Evolutionary conservation across 495 filamentous ascomycete species (phyloP).

Genomic region (Annulohypoxylon moriforme): DNA sequence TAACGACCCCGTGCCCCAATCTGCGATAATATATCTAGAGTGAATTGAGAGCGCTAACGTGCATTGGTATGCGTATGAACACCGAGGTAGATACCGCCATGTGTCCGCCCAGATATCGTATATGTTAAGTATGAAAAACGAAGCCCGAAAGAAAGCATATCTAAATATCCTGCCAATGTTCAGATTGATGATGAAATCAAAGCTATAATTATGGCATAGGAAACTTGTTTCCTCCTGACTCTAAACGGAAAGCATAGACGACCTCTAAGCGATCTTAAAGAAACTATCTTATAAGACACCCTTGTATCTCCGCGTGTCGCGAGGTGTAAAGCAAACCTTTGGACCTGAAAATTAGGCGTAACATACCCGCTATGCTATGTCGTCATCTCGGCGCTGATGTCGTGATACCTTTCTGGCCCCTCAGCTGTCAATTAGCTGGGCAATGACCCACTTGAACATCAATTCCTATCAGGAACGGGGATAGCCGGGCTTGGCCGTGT

Average conservation of each 20-base stretch:
- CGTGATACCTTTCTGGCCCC: neutral
- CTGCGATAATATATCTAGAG: too few relatives aligned
- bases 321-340: neutral
- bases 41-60: too few relatives aligned
- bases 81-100: too few relatives aligned
- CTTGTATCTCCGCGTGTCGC: neutral
- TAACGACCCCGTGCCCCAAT: neutral
- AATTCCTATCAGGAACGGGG: neutral
- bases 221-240: neutral
- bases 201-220: conserved; percentile 1
- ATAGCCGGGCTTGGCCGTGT: neutral
- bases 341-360: neutral
- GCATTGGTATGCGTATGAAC: too few relatives aligned
- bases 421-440: neutral
- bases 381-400: conserved; percentile 14
- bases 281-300: neutral
- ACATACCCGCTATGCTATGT: neutral
- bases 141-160: too few relatives aligned
- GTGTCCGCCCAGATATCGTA: too few relatives aligned
- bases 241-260: neutral
- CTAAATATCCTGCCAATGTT: neutral
- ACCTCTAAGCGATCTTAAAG: neutral
- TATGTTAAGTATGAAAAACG: too few relatives aligned
- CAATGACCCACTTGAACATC: neutral
- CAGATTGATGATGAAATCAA: neutral